phyloP scores from a whole-genome alignment of 768 basidiomycete genomes.

The Dentipellis fragilis region DNA sequence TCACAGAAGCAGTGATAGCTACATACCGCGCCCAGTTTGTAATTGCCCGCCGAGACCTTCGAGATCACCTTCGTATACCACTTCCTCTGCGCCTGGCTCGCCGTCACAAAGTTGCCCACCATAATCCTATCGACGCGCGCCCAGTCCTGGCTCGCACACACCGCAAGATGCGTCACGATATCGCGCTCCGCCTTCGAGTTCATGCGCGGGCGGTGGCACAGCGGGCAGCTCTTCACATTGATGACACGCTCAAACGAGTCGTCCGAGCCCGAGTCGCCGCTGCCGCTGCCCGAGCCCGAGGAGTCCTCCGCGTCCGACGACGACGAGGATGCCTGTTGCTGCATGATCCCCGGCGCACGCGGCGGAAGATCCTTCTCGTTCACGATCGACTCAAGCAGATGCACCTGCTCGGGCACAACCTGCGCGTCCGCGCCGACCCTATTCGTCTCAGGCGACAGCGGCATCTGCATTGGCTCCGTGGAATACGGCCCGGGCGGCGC shows the following conservation, averaged over 20 bases:
- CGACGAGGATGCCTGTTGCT: constrained; percentile 28
- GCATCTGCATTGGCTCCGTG: constrained; percentile 4
- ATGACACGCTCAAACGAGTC: constrained; percentile 73
- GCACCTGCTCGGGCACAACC: not conserved
- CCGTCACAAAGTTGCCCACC: constrained; percentile 90
- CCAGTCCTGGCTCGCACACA: constrained; percentile 94
- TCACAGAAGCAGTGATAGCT: constrained; percentile 1
- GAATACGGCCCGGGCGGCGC: not conserved
- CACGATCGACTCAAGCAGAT: not conserved
- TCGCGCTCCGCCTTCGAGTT: constrained; percentile 85
- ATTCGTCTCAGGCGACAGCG: not conserved
- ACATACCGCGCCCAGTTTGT: constrained; percentile 82
- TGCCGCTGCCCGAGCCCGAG: constrained; percentile 15
- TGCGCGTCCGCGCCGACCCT: not conserved
- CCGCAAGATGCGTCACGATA: constrained; percentile 93
- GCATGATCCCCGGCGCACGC: not conserved
- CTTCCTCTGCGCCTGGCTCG: constrained; percentile 91
- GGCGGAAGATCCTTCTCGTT: not conserved
- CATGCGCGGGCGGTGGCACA: constrained; percentile 84
- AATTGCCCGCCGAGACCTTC: constrained; percentile 80
- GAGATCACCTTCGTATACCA: constrained; percentile 89
- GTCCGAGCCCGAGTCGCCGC: constrained; percentile 10
- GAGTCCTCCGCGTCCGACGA: constrained; percentile 38
- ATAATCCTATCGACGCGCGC: constrained; percentile 79
- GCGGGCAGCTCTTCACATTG: constrained; percentile 88